Conservation (phyloP, 2,329 filamentous ascomycete species). For the Phialocephala subalpina region DNA sequence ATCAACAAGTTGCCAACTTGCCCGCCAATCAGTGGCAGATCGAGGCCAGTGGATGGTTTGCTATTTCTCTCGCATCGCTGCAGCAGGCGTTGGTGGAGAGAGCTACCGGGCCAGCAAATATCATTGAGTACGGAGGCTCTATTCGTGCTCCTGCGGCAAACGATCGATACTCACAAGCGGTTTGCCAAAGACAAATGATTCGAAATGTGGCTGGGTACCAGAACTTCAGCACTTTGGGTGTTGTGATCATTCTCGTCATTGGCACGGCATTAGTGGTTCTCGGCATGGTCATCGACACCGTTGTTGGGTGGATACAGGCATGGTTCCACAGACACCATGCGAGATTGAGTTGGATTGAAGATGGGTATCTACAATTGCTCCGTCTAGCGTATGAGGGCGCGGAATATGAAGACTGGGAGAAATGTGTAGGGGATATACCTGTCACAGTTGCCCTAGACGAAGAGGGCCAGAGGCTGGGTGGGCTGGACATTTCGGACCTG, state of each 20-base stretch:
- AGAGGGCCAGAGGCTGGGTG: neutral
- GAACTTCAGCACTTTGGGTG: conserved; percentile 31
- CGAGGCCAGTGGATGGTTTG: conserved; percentile 45
- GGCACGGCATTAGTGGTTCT: conserved; percentile 23
- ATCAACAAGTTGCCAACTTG: conserved; percentile 30
- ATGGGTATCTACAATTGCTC: conserved; percentile 33
- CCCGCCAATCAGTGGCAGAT: conserved; percentile 47
- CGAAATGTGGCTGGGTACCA: conserved; percentile 25
- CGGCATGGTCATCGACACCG: conserved; percentile 18
- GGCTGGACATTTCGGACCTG: neutral
- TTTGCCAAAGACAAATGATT: conserved; percentile 31
- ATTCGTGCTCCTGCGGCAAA: neutral
- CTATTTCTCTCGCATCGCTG: conserved; percentile 40
- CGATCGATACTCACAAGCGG: neutral
- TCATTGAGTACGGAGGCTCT: conserved; percentile 3
- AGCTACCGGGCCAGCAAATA: conserved; percentile 33
- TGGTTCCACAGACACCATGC: conserved; percentile 10
- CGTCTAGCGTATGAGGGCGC: conserved; percentile 33
- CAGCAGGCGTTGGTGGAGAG: conserved; percentile 40
- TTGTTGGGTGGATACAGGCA: conserved; percentile 21
- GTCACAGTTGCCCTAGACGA: neutral
- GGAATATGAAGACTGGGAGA: conserved; percentile 18
- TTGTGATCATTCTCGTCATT: conserved; percentile 24
- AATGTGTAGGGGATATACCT: neutral
- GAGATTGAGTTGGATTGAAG: conserved; percentile 24